Base-by-base conservation (phyloP, 495 filamentous ascomycete species). In the Sordaria brevicollis region DNA sequence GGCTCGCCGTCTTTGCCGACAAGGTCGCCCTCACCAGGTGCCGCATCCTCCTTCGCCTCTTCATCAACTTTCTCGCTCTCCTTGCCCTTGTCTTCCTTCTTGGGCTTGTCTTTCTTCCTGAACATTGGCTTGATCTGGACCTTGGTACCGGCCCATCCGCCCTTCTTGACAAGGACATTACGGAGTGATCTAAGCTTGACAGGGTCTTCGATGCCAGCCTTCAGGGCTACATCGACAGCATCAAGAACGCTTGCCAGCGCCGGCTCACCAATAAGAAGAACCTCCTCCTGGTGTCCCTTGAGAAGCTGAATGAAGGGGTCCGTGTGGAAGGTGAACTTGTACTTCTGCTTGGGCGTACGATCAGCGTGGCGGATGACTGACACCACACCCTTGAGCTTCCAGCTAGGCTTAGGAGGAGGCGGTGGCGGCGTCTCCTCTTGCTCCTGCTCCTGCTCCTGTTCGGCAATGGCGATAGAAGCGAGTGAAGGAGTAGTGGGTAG, bases 111-210 rank as follows among this genome's bases (percentile, higher is more conserved):
- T 77, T 89, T 90, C 79, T 93, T 97, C 41, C 92, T 88, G 79
- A 97, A 99, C 91, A 99, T 93, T 1, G 95, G 95, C 80, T 99
- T 99, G 74, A 99, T 97, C 81, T 99, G 95, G 33, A 99, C 94
- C 80, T 99, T 99, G 5, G 95, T 99, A 1, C 95, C 95, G 9
- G 93, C 88, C 92, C 93, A 97, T 11, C 88, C 89, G 10, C 94
- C 92, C 80, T 98, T 99, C 78, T 92, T 94, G 39, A 92, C 89
- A 13, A 99, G 83, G 13, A 93, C 93, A 68, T 93, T 94, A 66
- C 90, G 88, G 65, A 99, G 85, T 41, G 92, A 78, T 71, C 87
- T 90, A 13, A 99, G 88, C 81, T 98, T 99, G 34, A 89, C 88
- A 66, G 84, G 86, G 76, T 99, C 96, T 79, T 99, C 95, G 35